Percentiles rank a stretch among this genome's conserved stretches.
These are phyloP conservation scores for Thielaviopsis cerberus DNA, from an alignment of 2,329 filamentous ascomycete genomes.

Conservation along the genomic window DNA sequence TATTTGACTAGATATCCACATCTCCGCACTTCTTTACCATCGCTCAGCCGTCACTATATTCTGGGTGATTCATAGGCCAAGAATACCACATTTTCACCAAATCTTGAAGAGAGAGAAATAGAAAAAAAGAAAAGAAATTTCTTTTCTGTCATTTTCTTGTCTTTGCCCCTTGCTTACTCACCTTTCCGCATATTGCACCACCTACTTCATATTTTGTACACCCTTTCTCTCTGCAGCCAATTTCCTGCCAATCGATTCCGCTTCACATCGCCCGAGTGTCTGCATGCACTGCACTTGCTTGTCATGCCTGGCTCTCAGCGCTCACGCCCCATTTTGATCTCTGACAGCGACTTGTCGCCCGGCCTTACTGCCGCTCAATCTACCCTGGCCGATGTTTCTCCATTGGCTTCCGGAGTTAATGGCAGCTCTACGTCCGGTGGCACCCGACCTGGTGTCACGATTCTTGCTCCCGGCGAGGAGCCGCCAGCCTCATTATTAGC, in stretches of 20 bases:
- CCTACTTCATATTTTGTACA: neutral
- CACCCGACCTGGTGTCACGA: conserved; percentile 10
- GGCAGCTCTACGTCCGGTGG: neutral
- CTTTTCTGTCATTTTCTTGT: neutral
- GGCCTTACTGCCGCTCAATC: neutral
- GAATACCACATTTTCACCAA: neutral
- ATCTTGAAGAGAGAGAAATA: no score
- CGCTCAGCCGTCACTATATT: no score
- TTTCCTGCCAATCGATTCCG: neutral
- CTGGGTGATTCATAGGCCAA: no score
- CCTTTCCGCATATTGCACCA: neutral
- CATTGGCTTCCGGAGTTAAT: neutral
- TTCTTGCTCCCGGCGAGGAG: conserved; percentile 11
- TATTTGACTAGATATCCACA: no score
- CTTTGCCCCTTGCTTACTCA: neutral
- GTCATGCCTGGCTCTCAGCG: neutral
- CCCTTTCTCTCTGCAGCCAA: neutral
- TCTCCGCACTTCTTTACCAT: no score
- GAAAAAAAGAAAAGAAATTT: no score
- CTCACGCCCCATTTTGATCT: neutral
- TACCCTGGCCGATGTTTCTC: neutral
- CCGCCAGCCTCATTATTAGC: conserved; percentile 8
- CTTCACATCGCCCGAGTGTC: neutral
- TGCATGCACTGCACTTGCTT: neutral
- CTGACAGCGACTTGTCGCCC: conserved; percentile 4